Evolutionary conservation across 306 rosid species (phyloP).

Genomic region (Trifolium subterraneum): DNA sequence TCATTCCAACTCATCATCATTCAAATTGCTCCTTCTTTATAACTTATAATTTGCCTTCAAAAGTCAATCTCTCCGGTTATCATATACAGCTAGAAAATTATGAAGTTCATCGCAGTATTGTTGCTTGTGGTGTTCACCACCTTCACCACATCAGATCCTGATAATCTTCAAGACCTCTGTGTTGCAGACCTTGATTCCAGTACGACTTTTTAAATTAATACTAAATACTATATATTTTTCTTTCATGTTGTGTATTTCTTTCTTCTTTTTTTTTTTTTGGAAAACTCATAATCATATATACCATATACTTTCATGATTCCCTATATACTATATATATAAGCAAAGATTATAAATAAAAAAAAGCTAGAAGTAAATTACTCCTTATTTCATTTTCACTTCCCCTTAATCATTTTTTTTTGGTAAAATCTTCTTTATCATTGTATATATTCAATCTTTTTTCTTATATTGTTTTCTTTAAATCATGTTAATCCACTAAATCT

Average conservation of each 20-base stretch:
- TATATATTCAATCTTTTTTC: neutral
- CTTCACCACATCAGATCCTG: conserved; percentile 69
- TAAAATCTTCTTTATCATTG: no score
- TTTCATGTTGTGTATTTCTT: neutral
- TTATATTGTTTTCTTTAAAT: conserved; percentile 16
- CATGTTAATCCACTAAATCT: conserved; percentile 30
- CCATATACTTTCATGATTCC: conserved; percentile 6
- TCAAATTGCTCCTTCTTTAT: neutral
- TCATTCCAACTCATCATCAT: neutral
- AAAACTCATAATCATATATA: neutral
- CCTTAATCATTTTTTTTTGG: conserved; percentile 10
- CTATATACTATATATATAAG: neutral
- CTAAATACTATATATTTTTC: neutral
- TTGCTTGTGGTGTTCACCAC: conserved; percentile 46
- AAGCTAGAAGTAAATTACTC: neutral
- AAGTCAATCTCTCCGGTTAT: conserved; percentile 36
- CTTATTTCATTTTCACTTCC: conserved; percentile 1
- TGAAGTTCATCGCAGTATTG: conserved; percentile 41
- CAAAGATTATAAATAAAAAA: neutral
- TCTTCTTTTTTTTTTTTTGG: no score
- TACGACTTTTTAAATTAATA: conserved; percentile 31
- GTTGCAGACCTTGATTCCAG: conserved; percentile 81
- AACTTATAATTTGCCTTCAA: neutral
- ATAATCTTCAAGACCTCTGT: conserved; percentile 86
- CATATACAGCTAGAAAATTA: conserved; percentile 4